Conservation (phyloP, 441 rosid genomes). For the Croton setiger region DNA sequence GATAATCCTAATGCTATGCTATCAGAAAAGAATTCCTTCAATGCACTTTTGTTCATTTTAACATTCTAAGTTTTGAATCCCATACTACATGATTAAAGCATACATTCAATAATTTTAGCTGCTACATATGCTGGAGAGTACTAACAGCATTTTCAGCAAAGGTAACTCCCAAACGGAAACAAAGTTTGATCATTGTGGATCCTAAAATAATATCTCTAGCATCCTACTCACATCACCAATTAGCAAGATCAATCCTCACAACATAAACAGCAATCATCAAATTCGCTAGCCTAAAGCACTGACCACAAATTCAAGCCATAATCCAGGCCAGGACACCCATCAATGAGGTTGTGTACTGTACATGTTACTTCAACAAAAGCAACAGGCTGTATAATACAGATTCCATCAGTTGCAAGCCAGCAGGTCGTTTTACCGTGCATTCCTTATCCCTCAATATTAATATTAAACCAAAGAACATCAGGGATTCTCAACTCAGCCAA, state of each 20-base stretch:
- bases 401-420: constrained; percentile 1
- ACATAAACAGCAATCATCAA: not conserved
- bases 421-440: not conserved
- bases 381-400: constrained; percentile 4
- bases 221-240: constrained; percentile 6
- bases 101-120: not conserved
- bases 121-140: not conserved
- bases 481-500: constrained; percentile 2
- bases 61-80: not conserved
- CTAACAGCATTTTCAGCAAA: not conserved
- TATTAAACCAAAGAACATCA: not conserved
- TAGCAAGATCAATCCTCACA: not conserved
- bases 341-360: not conserved
- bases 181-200: not conserved
- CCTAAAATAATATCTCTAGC: not conserved
- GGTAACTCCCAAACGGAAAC: not conserved
- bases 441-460: not conserved
- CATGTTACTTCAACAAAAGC: not conserved
- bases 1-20: not conserved
- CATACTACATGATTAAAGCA: not conserved
- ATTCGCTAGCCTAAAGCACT: constrained; percentile 2
- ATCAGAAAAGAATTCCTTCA: not conserved
- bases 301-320: not conserved
- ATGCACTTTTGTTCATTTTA: not conserved
- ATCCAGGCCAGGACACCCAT: not conserved